Percentiles rank a stretch among this genome's conserved stretches.
phyloP scores from a whole-genome alignment of 306 rosid species.

The Rubus parviflorus region DNA sequence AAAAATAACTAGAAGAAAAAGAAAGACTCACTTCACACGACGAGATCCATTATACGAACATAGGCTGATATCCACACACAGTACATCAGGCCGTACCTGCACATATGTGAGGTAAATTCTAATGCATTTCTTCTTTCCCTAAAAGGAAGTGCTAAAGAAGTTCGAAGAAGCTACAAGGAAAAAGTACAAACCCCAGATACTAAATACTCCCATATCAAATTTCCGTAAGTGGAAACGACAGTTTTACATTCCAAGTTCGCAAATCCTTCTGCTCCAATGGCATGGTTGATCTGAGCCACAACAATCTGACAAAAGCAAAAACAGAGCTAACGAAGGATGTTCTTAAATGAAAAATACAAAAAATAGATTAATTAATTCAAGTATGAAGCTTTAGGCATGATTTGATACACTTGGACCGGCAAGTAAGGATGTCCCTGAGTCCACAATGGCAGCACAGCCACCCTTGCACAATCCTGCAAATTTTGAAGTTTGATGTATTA shows the following conservation, averaged over 20 bases:
- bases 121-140: slow-evolving; percentile 1
- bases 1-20: slow-evolving; percentile 15
- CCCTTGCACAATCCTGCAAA: slow-evolving; percentile 54
- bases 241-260: slow-evolving; percentile 65
- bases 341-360: not conserved
- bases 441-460: slow-evolving; percentile 66
- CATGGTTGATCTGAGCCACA: slow-evolving; percentile 75
- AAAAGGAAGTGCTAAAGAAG: slow-evolving; percentile 4
- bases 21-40: slow-evolving; percentile 31
- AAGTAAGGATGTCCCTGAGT: slow-evolving; percentile 65
- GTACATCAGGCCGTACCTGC: slow-evolving; percentile 56
- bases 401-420: slow-evolving; percentile 74
- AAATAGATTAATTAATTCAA: not conserved
- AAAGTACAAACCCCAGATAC: slow-evolving; percentile 51
- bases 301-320: slow-evolving; percentile 31
- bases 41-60: slow-evolving; percentile 39
- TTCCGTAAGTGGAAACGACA: slow-evolving; percentile 51
- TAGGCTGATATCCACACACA: slow-evolving; percentile 58
- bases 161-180: not conserved
- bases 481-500: slow-evolving; percentile 10
- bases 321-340: slow-evolving; percentile 21
- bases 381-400: slow-evolving; percentile 21
- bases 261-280: slow-evolving; percentile 70
- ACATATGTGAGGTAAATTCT: slow-evolving; percentile 18
- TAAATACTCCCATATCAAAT: slow-evolving; percentile 62